These are phyloP conservation scores for Aspergillus bridgeri DNA, from an alignment of 495 filamentous ascomycete species.

Conservation along the genomic window DNA sequence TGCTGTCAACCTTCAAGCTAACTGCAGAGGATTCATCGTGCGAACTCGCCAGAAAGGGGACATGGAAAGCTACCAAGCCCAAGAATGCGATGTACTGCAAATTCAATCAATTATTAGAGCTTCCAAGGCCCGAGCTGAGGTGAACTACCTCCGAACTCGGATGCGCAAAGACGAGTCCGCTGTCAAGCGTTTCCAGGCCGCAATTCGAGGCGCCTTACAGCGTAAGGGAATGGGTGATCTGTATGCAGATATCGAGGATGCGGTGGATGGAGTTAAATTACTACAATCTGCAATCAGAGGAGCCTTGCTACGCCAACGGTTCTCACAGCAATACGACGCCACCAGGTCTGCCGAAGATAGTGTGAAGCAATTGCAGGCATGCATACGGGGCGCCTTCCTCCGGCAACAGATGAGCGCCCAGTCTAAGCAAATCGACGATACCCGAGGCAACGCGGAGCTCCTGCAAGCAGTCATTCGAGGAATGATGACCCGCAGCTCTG, in stretches of 20 bases:
- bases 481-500: constrained; percentile 39
- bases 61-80: constrained; percentile 65
- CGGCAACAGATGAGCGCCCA: constrained; percentile 27
- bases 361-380: constrained; percentile 61
- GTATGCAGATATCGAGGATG: constrained; percentile 43
- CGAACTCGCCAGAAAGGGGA: constrained; percentile 59
- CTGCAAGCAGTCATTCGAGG: constrained; percentile 55
- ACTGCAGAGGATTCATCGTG: constrained; percentile 73
- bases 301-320: constrained; percentile 38
- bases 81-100: constrained; percentile 66
- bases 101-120: constrained; percentile 86
- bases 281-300: constrained; percentile 74
- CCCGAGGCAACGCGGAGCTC: constrained; percentile 38
- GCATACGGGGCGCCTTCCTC: constrained; percentile 52
- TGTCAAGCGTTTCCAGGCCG: constrained; percentile 57
- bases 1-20: constrained; percentile 72
- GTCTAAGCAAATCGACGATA: constrained; percentile 44
- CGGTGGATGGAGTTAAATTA: constrained; percentile 48
- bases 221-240: constrained; percentile 45
- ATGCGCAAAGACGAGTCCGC: constrained; percentile 56
- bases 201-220: constrained; percentile 57
- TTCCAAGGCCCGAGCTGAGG: constrained; percentile 65
- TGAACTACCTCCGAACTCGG: constrained; percentile 59
- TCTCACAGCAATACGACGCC: constrained; percentile 39
- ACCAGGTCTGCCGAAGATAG: constrained; percentile 37